These are phyloP conservation scores for Hypocrella siamensis DNA, from an alignment of 2,329 filamentous ascomycete species.

Conservation along the genomic window DNA sequence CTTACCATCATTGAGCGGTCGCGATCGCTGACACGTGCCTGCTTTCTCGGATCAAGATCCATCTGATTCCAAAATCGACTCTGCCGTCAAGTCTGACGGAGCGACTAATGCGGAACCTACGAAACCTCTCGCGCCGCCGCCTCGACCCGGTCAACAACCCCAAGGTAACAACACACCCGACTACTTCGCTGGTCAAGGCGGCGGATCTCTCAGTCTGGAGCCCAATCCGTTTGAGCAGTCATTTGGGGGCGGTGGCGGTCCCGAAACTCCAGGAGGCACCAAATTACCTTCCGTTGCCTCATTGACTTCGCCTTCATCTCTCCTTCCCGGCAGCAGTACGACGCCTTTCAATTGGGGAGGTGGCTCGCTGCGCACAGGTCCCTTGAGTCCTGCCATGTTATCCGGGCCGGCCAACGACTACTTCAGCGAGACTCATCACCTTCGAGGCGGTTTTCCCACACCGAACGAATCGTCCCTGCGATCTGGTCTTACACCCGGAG, in stretches of 20 bases:
- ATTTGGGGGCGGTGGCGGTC: slow-evolving; percentile 49
- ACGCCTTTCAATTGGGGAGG: slow-evolving; percentile 66
- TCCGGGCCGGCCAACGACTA: slow-evolving; percentile 77
- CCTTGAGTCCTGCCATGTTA: slow-evolving; percentile 93
- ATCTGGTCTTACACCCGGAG: slow-evolving; percentile 83
- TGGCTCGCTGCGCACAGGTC: slow-evolving; percentile 78
- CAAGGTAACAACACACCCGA: slow-evolving; percentile 42
- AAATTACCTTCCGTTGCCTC: slow-evolving; percentile 81
- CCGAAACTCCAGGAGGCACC: slow-evolving; percentile 69
- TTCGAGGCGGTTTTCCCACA: slow-evolving; percentile 77
- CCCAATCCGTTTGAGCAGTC: slow-evolving; percentile 96
- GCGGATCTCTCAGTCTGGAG: slow-evolving; percentile 53
- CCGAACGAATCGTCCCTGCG: slow-evolving; percentile 92
- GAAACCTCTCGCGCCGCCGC: slow-evolving; percentile 55
- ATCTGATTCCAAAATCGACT: slow-evolving; percentile 31
- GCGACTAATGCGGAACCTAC: slow-evolving; percentile 40
- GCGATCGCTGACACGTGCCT: no score
- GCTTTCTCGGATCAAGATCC: no score
- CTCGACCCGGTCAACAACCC: slow-evolving; percentile 39
- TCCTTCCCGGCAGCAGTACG: slow-evolving; percentile 57
- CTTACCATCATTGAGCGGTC: neutral
- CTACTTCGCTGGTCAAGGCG: slow-evolving; percentile 47
- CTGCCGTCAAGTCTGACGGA: slow-evolving; percentile 30
- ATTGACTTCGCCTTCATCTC: slow-evolving; percentile 76
- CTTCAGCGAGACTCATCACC: slow-evolving; percentile 63